Evolutionary conservation across 495 filamentous ascomycete species (phyloP).

Genomic region (Podospora comata): DNA sequence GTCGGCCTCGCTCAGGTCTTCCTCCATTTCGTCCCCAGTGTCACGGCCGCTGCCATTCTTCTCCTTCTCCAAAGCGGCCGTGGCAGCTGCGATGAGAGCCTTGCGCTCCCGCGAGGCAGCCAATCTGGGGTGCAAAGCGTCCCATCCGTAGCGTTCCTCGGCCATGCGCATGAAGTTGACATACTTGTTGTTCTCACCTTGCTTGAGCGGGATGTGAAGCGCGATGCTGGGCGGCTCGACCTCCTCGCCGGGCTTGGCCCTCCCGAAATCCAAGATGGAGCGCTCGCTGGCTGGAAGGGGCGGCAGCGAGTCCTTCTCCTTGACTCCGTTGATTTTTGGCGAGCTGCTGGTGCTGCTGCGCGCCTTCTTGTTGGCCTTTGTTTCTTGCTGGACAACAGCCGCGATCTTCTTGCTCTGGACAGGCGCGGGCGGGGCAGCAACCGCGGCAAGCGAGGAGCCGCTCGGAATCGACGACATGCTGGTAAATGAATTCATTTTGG

Average conservation of each 20-base stretch:
- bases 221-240: conserved; percentile 71
- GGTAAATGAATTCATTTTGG: conserved; percentile 41
- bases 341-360: conserved; percentile 42
- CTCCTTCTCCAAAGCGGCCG: conserved; percentile 76
- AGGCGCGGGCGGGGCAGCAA: conserved; percentile 15
- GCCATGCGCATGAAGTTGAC: conserved; percentile 94
- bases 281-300: conserved; percentile 40
- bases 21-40: conserved; percentile 70
- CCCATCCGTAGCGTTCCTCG: conserved; percentile 90
- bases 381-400: conserved; percentile 34
- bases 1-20: conserved; percentile 59
- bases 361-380: conserved; percentile 41
- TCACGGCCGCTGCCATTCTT: conserved; percentile 69
- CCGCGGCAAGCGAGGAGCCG: neutral
- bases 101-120: conserved; percentile 79
- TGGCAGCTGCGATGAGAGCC: conserved; percentile 77
- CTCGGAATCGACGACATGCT: conserved; percentile 31
- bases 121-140: conserved; percentile 83
- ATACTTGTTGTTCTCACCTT: conserved; percentile 75
- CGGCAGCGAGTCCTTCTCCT: conserved; percentile 41
- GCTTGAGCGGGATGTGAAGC: conserved; percentile 70
- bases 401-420: conserved; percentile 34
- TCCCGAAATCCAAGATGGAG: conserved; percentile 52
- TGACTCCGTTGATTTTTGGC: conserved; percentile 38
- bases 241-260: conserved; percentile 48